Percentiles rank a stretch among this genome's conserved stretches.
These are phyloP conservation scores for Rhododendron vialii DNA, from an alignment of 148 eudicot genomes.

Conservation along the genomic window DNA sequence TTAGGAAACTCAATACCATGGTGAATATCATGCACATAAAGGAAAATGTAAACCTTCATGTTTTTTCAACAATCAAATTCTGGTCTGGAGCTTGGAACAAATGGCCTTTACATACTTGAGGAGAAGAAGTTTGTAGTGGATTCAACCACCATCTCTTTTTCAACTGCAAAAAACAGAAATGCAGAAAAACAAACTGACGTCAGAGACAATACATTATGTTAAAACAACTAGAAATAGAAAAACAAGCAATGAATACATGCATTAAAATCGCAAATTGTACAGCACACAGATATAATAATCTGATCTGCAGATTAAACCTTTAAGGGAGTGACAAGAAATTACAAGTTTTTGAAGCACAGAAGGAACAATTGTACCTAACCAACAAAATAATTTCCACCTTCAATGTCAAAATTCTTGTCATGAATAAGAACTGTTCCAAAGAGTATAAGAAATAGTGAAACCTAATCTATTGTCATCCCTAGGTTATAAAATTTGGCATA, in stretches of 20 bases:
- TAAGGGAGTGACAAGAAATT: not conserved
- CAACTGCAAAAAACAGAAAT: not conserved
- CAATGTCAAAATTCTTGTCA: not conserved
- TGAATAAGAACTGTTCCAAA: conserved; percentile 1
- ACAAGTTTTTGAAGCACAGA: not conserved
- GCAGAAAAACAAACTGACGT: not conserved
- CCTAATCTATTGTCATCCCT: not conserved
- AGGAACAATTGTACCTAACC: not conserved
- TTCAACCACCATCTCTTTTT: not conserved
- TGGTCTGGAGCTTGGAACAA: conserved; percentile 6
- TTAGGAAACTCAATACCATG: not conserved
- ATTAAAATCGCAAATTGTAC: not conserved
- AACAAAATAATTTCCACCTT: not conserved
- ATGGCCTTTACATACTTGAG: not conserved
- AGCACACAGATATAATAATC: not conserved
- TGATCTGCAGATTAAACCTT: not conserved
- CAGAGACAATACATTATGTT: not conserved
- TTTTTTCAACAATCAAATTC: conserved; percentile 1
- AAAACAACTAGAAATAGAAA: not conserved
- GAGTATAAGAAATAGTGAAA: not conserved
- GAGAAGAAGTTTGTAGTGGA: not conserved
- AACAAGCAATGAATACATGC: not conserved
- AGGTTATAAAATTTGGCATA: not conserved
- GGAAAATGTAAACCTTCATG: conserved; percentile 13
- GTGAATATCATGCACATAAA: not conserved